Evolutionary conservation across 1,284 basidiomycete species (phyloP), one percentile per base, ranked within the genome.

Genomic region (Chiua sp.): DNA sequence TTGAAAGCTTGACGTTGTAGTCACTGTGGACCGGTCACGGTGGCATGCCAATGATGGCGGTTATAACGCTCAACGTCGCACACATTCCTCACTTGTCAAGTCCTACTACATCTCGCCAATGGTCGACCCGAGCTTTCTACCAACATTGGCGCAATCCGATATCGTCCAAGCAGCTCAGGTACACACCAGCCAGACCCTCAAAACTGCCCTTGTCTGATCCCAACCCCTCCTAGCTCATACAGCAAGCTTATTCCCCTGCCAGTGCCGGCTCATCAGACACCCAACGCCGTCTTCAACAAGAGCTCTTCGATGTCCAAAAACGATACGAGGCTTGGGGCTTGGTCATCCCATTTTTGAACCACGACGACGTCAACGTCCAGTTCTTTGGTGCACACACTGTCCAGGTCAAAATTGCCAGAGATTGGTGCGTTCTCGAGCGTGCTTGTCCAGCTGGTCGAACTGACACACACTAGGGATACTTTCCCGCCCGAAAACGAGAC

Each of bases 321-420:
- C 78, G 82, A 59, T 84, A 83, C 52, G 83, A 86, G 64, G 91
- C 91, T 7, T 93, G 92, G 92, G 91, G 91, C 16, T 77, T 93
- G 50, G 85, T 92, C 32, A 79, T 91, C 47, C 91, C 92, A 0
- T 83, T 93, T 63, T 75, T 93, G 44, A 80, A 86, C 22, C 80
- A 90, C 68, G 75, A 80, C 64, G 90, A 95, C 73, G 80, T 83
- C 52, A 93, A 93, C 68, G 92, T 96, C 11, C 90, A 94, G 70
- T 96, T 96, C 82, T 96, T 94, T 71, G 93, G 93, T 7, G 94
- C 94, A 7, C 93, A 96, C 71, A 96, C 93, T 0, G 86, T 91
- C 2, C 92, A 95, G 71, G 92, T 95, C 62, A 96, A 96, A 83
- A 93, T 96, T 66, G 87, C 91, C 22, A 80, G 94, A 63, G 94